Base-by-base conservation (phyloP, 2,329 filamentous ascomycete genomes). In the Arthrobotrys musiformis region DNA sequence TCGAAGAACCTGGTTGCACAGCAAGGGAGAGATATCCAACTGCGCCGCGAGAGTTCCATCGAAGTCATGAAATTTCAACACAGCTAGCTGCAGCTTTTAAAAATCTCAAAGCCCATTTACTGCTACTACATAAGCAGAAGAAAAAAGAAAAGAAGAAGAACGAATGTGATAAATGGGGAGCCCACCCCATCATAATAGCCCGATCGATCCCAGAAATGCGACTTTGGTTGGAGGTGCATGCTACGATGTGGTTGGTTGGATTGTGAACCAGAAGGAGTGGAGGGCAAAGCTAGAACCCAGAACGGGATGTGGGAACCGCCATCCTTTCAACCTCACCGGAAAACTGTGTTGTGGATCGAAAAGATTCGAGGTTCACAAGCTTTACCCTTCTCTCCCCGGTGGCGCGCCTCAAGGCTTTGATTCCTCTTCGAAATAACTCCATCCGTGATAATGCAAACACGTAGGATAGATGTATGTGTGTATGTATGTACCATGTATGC, bases 1-100 rank as follows among this genome's bases (percentile, higher is more conserved):
- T 56, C 54, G 28, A 68, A n/a, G 58, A 69, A 68, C 62, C 70
- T 35, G 63, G 63, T 75, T 58, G 72, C 37, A 58, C 64, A 64
- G 63, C 70, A 62, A 75, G 58, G n/a, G n/a, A n/a, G 63, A 67
- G 62, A 68, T 48, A 40, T 44, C 63, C 22, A 62, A 52, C 35
- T 73, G 60, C 50, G 60, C 60, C 60, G 60, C 50, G 28, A 30
- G 33, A 48, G 42, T 28, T 48, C 44, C 60, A 50, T 66, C n/a
- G n/a, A n/a, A n/a, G n/a, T n/a, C n/a, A n/a, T n/a, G n/a, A n/a
- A n/a, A n/a, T n/a, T n/a, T n/a, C 30, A 9, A 56, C 26, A 4
- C 2, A n/a, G 37, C 40, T 6, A 9, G 11, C 24, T 74, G 61
- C 62, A 74, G 54, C 42, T 68, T n/a, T n/a, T n/a, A n/a, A n/a